Evolutionary conservation across 176 grass and related monocot genomes (phyloP).

Genomic region (Carex pumila): DNA sequence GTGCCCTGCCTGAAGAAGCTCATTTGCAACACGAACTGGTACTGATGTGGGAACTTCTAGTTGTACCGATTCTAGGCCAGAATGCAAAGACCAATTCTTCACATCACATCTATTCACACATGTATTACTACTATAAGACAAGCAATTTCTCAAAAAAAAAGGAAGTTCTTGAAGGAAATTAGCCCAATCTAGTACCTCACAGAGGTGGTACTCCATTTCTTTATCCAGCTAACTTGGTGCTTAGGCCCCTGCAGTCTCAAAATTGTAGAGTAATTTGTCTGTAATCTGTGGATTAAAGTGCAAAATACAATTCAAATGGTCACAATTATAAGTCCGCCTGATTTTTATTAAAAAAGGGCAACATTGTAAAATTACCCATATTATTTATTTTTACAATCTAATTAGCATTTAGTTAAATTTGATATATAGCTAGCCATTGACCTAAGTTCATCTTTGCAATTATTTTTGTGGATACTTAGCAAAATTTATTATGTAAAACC

Average conservation of each 20-base stretch:
- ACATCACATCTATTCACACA: conserved; percentile 17
- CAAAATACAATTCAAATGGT: background rate
- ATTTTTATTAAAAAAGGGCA: background rate
- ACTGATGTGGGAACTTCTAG: conserved; percentile 49
- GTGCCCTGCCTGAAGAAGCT: conserved; percentile 67
- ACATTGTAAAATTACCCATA: background rate
- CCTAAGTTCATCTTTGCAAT: background rate
- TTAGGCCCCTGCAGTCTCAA: background rate
- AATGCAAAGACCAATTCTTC: conserved; percentile 18
- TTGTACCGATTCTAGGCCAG: background rate
- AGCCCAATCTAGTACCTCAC: conserved; percentile 15
- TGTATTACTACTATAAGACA: background rate
- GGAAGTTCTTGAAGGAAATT: background rate
- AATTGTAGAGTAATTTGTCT: background rate
- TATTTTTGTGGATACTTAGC: background rate
- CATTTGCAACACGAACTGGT: conserved; percentile 74
- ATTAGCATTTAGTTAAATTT: background rate
- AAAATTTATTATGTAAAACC: background rate
- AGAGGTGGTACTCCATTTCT: background rate
- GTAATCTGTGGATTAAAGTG: background rate
- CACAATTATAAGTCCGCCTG: background rate
- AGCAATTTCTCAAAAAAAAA: background rate
- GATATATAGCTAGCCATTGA: background rate
- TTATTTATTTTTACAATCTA: background rate
- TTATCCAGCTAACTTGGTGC: background rate